phyloP scores from a whole-genome alignment of 768 basidiomycete genomes.

The Butyriboletus loyo region DNA sequence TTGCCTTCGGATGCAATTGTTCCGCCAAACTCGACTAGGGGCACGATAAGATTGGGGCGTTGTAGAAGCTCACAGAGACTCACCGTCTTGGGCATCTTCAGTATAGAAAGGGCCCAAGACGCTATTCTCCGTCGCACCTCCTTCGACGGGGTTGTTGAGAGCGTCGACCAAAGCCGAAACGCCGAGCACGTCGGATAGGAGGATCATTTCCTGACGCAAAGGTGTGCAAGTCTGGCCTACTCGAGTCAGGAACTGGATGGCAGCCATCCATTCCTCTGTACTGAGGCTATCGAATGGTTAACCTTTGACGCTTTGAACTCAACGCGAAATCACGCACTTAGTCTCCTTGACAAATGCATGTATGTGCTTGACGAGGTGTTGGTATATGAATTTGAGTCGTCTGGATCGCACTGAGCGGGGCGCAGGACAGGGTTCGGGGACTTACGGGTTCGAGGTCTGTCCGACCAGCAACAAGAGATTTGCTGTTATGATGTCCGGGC shows the following conservation, averaged over 20 bases:
- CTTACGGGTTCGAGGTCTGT: conserved; percentile 40
- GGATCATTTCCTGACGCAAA: conserved; percentile 75
- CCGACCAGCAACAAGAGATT: conserved; percentile 42
- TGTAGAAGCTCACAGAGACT: conserved; percentile 16
- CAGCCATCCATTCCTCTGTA: conserved; percentile 81
- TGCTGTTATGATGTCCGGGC: conserved; percentile 46
- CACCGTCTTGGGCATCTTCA: conserved; percentile 70
- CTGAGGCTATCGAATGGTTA: conserved; percentile 48
- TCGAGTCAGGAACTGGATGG: conserved; percentile 75
- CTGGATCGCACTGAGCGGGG: conserved; percentile 16
- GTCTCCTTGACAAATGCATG: conserved; percentile 76
- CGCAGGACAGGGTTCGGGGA: not conserved
- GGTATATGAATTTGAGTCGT: conserved; percentile 46
- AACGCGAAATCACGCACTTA: conserved; percentile 34
- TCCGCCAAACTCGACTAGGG: conserved; percentile 59
- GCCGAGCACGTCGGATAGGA: conserved; percentile 80
- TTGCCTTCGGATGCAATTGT: conserved; percentile 87
- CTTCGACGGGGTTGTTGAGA: conserved; percentile 64
- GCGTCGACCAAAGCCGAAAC: conserved; percentile 75
- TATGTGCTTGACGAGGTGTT: conserved; percentile 59
- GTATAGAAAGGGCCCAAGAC: conserved; percentile 85
- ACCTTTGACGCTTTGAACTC: not conserved
- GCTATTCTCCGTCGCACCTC: conserved; percentile 66
- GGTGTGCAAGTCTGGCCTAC: conserved; percentile 72
- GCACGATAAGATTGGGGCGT: not conserved